Conservation (phyloP, 192 early-diverging fungal genomes). For the Haplosporangium gracile region DNA sequence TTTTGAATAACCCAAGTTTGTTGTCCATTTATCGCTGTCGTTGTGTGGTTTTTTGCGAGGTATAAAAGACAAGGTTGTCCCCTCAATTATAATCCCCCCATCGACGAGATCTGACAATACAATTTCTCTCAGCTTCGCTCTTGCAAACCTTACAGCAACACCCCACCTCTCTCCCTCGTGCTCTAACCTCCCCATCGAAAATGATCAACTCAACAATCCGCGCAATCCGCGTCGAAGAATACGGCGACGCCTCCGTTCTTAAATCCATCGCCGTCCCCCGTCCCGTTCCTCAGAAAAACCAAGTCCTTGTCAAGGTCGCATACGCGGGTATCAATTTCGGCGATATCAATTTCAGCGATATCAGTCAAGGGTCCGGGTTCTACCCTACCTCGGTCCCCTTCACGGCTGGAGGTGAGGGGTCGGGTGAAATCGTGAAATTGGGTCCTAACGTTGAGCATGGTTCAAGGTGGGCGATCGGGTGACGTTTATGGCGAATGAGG, state of each 20-base stretch:
- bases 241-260: conserved; percentile 69
- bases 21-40: no score
- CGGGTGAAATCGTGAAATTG: conserved; percentile 80
- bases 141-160: neutral
- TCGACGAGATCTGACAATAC: no score
- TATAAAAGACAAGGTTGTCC: no score
- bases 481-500: conserved; percentile 67
- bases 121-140: no score
- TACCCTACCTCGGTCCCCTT: conserved; percentile 73
- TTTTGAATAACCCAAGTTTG: no score
- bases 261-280: conserved; percentile 56
- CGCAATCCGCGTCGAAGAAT: conserved; percentile 60
- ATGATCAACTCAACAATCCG: neutral
- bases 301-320: conserved; percentile 78
- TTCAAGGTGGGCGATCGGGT: conserved; percentile 85
- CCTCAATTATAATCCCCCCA: no score
- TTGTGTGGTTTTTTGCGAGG: no score
- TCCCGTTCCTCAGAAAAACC: conserved; percentile 58
- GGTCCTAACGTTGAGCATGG: conserved; percentile 61
- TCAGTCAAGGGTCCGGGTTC: conserved; percentile 83
- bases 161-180: neutral
- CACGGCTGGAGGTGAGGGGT: conserved; percentile 79
- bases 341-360: conserved; percentile 93
- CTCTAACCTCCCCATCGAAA: neutral
- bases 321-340: conserved; percentile 88